These are phyloP conservation scores for Salix udensis DNA, from an alignment of 345 rosid species.

Conservation along the genomic window DNA sequence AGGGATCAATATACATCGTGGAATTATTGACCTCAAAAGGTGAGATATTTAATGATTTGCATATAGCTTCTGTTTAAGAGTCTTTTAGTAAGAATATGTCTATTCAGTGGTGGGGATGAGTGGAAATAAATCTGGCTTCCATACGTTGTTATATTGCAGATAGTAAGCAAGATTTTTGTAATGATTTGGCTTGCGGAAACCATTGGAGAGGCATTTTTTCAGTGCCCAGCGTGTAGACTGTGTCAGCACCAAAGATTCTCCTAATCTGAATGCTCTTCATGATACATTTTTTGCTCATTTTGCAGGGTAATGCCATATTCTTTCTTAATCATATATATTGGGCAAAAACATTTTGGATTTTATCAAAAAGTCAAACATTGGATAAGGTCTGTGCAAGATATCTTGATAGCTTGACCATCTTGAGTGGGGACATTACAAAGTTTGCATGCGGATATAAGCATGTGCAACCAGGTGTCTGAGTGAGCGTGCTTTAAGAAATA, in stretches of 20 bases:
- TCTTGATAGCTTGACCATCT: not conserved
- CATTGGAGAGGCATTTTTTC: constrained; percentile 76
- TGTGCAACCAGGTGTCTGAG: not conserved
- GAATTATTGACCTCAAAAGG: not conserved
- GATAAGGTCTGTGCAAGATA: not conserved
- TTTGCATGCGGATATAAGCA: not conserved
- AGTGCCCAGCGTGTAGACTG: constrained; percentile 50
- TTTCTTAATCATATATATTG: constrained; percentile 3
- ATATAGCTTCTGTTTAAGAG: not conserved
- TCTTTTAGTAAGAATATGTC: not conserved
- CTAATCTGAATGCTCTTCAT: constrained; percentile 45
- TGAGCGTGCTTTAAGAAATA: not conserved
- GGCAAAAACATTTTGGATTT: not conserved
- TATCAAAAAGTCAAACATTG: not conserved
- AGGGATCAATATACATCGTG: not conserved
- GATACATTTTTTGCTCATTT: constrained; percentile 64
- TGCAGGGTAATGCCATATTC: constrained; percentile 42
- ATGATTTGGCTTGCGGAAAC: constrained; percentile 92
- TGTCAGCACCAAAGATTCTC: constrained; percentile 61
- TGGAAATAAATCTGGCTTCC: not conserved
- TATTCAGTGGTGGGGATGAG: not conserved
- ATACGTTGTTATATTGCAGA: constrained; percentile 41
- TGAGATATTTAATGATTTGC: not conserved
- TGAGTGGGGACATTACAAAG: not conserved
- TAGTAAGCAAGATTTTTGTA: constrained; percentile 53